Evolutionary conservation across 2,329 filamentous ascomycete genomes (phyloP), one percentile per base, ranked within the genome.

Genomic region (Aspergillus transmontanensis): DNA sequence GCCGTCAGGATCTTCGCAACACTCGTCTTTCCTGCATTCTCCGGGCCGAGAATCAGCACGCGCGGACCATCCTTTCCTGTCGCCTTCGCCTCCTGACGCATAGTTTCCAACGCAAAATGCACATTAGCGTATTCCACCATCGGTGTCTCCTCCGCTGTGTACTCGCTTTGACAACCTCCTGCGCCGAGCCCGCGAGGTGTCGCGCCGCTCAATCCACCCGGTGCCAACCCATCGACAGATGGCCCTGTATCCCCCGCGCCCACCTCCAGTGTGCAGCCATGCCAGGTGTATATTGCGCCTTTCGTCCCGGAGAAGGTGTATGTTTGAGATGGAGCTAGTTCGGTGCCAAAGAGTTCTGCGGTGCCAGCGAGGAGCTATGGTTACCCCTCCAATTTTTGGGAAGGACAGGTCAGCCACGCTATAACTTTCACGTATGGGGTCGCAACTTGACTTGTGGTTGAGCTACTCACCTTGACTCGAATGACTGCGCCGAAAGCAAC

Each of bases 261-360:
- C 63, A 97, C 84, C 77, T 97, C 92, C 64, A 99, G 81, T 59
- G 88, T 88, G 79, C 93, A 97, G 71, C 95, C 94, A 73, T 94
- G 89, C 90, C 93, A 97, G 57, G 94, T 96, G 77, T 92, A 92
- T 72, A 99, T 90, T 65, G 94, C 94, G 62, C 91, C 91, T 81
- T 96, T 96, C 69, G 86, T 87, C 61, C 92, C 91, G 53, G 86
- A 85, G 78, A 99, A 94, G 36, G 85, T 89, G 81, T 98, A 98
- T 11, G 87, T 85, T 58, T 90, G 90, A 61, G 90, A 90, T 11
- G 87, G 85, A 12, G 93, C 93, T 50, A 99, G 90, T 80, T 99
- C 95, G 60, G 94, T 94, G 75, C 95, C 95, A 75, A 98, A 97
- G 73, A 96, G 88, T 78, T 99, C 95, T 56, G 94, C 95, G 1